Percentiles rank a stretch among this genome's conserved stretches.
phyloP scores from a whole-genome alignment of 2,329 filamentous ascomycete species.

The Diaporthe ilicicola region DNA sequence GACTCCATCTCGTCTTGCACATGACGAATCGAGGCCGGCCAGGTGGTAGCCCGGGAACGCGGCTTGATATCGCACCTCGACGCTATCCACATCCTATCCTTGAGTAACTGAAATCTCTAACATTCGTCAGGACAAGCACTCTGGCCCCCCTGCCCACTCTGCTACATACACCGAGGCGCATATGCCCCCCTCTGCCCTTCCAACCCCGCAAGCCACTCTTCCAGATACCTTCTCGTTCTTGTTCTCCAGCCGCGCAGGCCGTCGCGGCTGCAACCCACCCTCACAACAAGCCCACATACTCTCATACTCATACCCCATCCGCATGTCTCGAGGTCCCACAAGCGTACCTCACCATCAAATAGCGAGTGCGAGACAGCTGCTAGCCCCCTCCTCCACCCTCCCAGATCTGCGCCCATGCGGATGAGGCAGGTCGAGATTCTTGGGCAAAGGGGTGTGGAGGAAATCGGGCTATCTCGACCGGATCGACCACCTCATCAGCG shows the following conservation, averaged over 20 bases:
- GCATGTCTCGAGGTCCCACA: not conserved
- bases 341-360: not conserved
- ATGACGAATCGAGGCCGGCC: not conserved
- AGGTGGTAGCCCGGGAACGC: not conserved
- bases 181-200: not conserved
- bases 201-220: not conserved
- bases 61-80: not conserved
- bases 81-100: not conserved
- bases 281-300: not conserved
- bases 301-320: not conserved
- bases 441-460: not conserved
- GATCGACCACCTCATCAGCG: constrained; percentile 3
- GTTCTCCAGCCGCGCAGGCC: not conserved
- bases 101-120: not conserved
- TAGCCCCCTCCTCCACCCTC: not conserved
- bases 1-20: not conserved
- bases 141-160: not conserved
- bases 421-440: constrained; percentile 16
- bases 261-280: constrained; percentile 4
- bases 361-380: constrained; percentile 19
- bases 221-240: not conserved
- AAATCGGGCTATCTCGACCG: not conserved
- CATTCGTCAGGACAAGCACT: not conserved
- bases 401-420: not conserved
- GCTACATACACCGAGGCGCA: not conserved